Percentiles rank a stretch among this genome's conserved stretches.
phyloP scores from a whole-genome alignment of 331 rosid genomes.

The Malus hybrid region DNA sequence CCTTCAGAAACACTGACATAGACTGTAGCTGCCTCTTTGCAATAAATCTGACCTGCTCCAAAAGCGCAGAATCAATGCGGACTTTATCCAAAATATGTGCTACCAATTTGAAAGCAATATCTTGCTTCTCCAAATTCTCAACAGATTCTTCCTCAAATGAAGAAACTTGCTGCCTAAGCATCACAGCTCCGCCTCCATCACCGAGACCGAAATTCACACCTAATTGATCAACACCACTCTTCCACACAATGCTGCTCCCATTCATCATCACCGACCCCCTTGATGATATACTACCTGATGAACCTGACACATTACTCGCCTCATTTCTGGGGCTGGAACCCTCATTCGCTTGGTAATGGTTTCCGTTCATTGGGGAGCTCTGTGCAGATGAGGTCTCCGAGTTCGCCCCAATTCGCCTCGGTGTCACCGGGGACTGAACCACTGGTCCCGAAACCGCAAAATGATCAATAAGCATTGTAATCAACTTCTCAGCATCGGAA shows the following conservation, averaged over 20 bases:
- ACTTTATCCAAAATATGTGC: conserved; percentile 65
- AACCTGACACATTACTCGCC: conserved; percentile 49
- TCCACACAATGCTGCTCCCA: conserved; percentile 61
- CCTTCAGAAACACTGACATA: conserved; percentile 73
- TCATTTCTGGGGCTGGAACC: conserved; percentile 58
- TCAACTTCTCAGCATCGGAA: conserved; percentile 49
- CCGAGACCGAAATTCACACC: conserved; percentile 44
- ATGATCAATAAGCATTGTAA: conserved; percentile 53
- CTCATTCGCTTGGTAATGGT: conserved; percentile 29
- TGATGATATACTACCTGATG: conserved; percentile 56
- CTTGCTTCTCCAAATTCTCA: conserved; percentile 86
- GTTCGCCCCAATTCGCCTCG: conserved; percentile 29
- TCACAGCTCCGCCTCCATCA: conserved; percentile 48
- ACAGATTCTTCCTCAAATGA: conserved; percentile 87
- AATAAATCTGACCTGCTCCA: conserved; percentile 71
- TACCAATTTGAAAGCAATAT: conserved; percentile 70
- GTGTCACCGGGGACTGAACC: conserved; percentile 28
- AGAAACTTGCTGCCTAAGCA: conserved; percentile 60
- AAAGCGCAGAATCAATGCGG: conserved; percentile 47
- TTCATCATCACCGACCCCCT: conserved; percentile 46
- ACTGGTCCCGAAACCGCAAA: conserved; percentile 28
- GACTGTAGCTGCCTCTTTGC: conserved; percentile 87
- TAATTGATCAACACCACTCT: conserved; percentile 62
- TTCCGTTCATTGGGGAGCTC: conserved; percentile 67
- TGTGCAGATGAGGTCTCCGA: conserved; percentile 60